Base-by-base conservation (phyloP, 257 asterid genomes). In the Gentiana macrophylla region DNA sequence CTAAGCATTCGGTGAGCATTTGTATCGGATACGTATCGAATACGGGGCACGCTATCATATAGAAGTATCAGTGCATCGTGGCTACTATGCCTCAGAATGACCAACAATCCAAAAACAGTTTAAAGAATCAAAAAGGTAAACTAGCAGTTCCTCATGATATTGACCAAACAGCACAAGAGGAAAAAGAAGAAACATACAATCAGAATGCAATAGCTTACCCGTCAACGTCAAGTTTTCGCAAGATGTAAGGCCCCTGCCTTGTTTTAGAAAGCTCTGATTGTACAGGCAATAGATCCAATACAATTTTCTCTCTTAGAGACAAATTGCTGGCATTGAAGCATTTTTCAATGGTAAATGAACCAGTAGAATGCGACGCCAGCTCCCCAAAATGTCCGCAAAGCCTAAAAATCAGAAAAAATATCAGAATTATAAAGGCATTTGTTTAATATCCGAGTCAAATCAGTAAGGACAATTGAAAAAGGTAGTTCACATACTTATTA, bases 191-290 rank as follows among this genome's bases (percentile, higher is more conserved):
- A 59, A 7, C 7, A 44, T 24, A 24, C 44, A 41, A 41, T 10
- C 46, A 41, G 46, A 24, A 7, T 41, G 46, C 8, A 37, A 37
- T 45, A 59, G 60, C 82, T 75, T 80, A 92, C 99, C 97, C 94
- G 60, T 82, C 97, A 51, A 88, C 84, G 60, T 88, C 97, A 57
- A 92, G 87, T 64, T 80, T 92, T 81, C 82, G 83, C 80, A 83
- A 67, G 53, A 88, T 79, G 68, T 83, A 88, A n/a, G 99, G 97
- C 12, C 97, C 99, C 76, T 88, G 99, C 70, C 69, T 88, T 62
- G 86, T 78, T 80, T 79, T 85, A 52, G 84, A 78, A 24, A 92
- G 81, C 71, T 83, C 95, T 59, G 86, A 33, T 74, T 78, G 88
- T 58, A 81, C 66, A 34, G 86, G 74, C 69, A 80, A 35, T 53